Evolutionary conservation across 495 filamentous ascomycete species (phyloP).

Genomic region (Aspergillus wentii): DNA sequence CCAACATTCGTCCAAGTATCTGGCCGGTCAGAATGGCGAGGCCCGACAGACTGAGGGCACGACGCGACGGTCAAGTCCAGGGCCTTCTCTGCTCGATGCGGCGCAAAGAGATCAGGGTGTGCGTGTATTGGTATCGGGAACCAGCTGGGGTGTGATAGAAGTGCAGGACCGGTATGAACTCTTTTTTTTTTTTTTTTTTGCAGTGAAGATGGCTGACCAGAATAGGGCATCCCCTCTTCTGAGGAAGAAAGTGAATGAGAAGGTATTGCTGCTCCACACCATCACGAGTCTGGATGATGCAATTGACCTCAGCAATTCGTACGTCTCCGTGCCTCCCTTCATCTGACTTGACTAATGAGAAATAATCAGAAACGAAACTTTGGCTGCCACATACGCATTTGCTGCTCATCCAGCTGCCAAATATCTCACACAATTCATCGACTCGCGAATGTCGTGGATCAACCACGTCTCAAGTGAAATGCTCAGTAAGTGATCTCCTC

Average conservation of each 20-base stretch:
- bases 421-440: constrained; percentile 49
- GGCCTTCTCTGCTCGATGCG: constrained; percentile 14
- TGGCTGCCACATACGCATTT: constrained; percentile 48
- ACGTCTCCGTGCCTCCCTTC: constrained; percentile 1
- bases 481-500: constrained; percentile 20
- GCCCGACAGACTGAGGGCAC: constrained; percentile 9
- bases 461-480: constrained; percentile 48
- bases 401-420: constrained; percentile 40
- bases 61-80: constrained; percentile 9
- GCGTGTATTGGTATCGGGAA: constrained; percentile 22
- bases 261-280: constrained; percentile 30
- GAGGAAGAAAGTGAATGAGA: constrained; percentile 24
- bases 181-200: too few relatives aligned
- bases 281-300: constrained; percentile 41
- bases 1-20: constrained; percentile 26
- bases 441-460: constrained; percentile 38
- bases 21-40: constrained; percentile 25
- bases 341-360: neutral
- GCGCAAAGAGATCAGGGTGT: constrained; percentile 17
- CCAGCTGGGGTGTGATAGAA: constrained; percentile 26
- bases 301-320: constrained; percentile 33
- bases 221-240: constrained; percentile 20
- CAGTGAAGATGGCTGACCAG: neutral
- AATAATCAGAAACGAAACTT: constrained; percentile 14
- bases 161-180: constrained; percentile 25